Base-by-base conservation (phyloP, 768 basidiomycete species). In the Mycena sanguinolenta region DNA sequence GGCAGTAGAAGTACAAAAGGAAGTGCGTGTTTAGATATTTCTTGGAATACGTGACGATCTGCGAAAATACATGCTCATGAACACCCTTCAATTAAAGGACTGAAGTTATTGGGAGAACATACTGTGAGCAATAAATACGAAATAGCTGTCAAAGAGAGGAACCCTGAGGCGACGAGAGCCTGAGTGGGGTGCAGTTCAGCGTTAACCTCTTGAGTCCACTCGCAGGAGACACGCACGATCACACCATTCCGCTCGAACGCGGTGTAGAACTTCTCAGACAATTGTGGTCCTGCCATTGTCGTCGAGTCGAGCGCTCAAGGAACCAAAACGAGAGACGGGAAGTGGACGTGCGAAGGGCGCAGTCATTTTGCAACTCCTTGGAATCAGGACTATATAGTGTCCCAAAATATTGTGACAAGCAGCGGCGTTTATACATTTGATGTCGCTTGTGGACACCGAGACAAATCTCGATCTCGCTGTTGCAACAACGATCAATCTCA, bases 51-150 rank as follows among this genome's bases (percentile, higher is more conserved):
- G 32, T 66, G 39, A 36, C 12, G 32, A 66, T 34, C 65, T 66
- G 44, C n/a, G 12, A 19, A 34, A 25, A 23, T 32, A 34, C 8
- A 23, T 17, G 38, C 49, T 8, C 4, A 13, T 27, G 36, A 28
- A 27, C 34, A 28, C 19, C 38, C 39, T 39, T 39, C 6, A 34
- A 34, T 34, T 10, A 23, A 49, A 27, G n/a, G n/a, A n/a, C n/a
- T n/a, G n/a, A n/a, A n/a, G n/a, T n/a, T n/a, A 28, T 30, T n/a
- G 10, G 13, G 39, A 4, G 44, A 58, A 38, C 66, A 17, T 52
- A 67, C 66, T 58, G 59, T 61, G 46, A 67, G 16, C 28, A 55
- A 46, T n/a, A 61, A 30, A 58, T 39, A 67, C 21, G 61, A 42
- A 39, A 67, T 28, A 12, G 66, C 66, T 8, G 60, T 3, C 17